Base-by-base conservation (phyloP, 306 rosid genomes). In the Casuarina equisetifolia region DNA sequence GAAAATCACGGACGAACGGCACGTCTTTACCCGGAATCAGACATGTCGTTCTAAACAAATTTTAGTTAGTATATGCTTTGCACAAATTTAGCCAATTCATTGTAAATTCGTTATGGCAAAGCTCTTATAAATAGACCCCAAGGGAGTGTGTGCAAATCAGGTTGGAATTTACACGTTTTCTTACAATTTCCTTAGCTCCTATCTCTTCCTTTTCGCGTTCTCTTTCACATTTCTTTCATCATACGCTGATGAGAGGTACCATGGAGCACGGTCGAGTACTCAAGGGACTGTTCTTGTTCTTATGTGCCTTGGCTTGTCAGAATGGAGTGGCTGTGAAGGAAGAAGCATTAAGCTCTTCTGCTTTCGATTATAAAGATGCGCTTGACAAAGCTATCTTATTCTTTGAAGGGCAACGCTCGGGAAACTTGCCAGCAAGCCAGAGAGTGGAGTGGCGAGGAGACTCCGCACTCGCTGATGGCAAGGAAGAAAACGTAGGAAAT, bases 331-430 rank as follows among this genome's bases (percentile, higher is more conserved):
- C 85, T 63, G 69, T 68, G 70, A 61, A 16, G 71, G 75, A 85
- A 19, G 79, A 69, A 45, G 59, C 59, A n/a, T 62, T 73, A 15
- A 19, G 17, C 63, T 83, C 81, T 35, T 76, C 85, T 15, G 62
- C 74, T 48, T 52, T 76, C 72, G 88, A 85, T 74, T 84, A 84
- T 61, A 82, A 70, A 48, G 97, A 90, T 69, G 97, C 94, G 15
- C 88, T 94, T 67, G 84, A 35, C 81, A 90, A 94, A 69, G 89
- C 93, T 53, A 85, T 92, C 49, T 59, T 92, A 81, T 94, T 94
- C 88, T 88, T 94, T 42, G 92, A 92, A 82, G 97, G 97, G 48
- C 98, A 92, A 74, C 91, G 96, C 42, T 94, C 97, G 0, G 97
- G 96, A 62, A 90, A 90, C 74, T 81, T 94, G 78, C 91, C 93